phyloP scores from a whole-genome alignment of 257 asterid genomes.

The Anisodus tanguticus region DNA sequence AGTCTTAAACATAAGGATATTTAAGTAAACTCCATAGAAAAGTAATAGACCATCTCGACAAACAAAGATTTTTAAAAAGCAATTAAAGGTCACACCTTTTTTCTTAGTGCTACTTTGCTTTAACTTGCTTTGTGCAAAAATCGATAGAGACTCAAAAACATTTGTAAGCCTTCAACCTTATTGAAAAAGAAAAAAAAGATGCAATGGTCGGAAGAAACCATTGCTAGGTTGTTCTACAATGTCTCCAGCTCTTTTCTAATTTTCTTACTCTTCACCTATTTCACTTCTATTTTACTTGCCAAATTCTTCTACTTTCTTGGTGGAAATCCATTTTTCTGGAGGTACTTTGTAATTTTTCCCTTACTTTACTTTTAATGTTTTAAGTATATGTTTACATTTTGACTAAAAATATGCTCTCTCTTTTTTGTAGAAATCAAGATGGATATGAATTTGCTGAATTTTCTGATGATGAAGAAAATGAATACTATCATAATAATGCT shows the following conservation, averaged over 20 bases:
- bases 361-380: neutral
- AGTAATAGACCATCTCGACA: constrained; percentile 35
- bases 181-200: constrained; percentile 47
- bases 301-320: constrained; percentile 70
- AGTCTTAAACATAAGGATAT: constrained; percentile 29
- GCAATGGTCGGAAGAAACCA: constrained; percentile 69
- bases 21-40: constrained; percentile 34
- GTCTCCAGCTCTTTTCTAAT: constrained; percentile 69
- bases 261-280: constrained; percentile 73
- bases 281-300: constrained; percentile 73
- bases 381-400: neutral
- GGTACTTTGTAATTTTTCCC: constrained; percentile 42
- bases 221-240: constrained; percentile 77
- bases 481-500: constrained; percentile 24
- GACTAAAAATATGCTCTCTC: too few relatives aligned
- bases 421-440: constrained; percentile 59
- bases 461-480: constrained; percentile 60
- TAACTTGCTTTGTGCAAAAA: constrained; percentile 43
- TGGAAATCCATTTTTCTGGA: constrained; percentile 66
- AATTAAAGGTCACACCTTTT: constrained; percentile 55
- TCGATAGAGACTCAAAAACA: constrained; percentile 41
- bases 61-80: constrained; percentile 47
- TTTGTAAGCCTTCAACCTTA: neutral
- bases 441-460: constrained; percentile 53
- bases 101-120: constrained; percentile 48